phyloP scores from a whole-genome alignment of 2,329 filamentous ascomycete species.

The Gyromitra esculenta region DNA sequence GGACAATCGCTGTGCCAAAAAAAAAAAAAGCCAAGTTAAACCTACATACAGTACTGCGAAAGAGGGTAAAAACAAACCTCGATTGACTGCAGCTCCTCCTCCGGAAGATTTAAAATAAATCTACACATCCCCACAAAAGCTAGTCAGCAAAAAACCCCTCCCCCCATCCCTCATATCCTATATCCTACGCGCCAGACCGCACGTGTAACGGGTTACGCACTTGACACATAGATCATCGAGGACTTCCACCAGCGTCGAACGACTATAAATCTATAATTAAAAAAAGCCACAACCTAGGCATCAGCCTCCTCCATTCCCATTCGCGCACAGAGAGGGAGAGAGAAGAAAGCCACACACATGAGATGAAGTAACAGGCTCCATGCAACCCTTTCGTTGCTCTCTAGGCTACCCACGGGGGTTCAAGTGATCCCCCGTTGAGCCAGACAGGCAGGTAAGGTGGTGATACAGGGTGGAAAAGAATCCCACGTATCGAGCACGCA shows the following conservation, averaged over 20 bases:
- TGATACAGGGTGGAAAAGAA: not conserved
- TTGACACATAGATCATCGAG: conserved; percentile 57
- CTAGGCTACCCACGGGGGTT: conserved; percentile 20
- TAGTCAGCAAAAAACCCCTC: conserved; percentile 15
- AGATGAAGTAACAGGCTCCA: conserved; percentile 49
- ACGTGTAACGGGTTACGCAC: conserved; percentile 28
- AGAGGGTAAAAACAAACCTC: conserved; percentile 62
- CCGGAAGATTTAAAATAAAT: conserved; percentile 96
- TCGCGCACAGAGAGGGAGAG: not conserved
- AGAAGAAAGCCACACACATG: conserved; percentile 43
- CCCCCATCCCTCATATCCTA: not conserved
- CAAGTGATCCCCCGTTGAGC: conserved; percentile 21
- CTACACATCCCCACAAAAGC: conserved; percentile 59
- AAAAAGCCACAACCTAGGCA: conserved; percentile 23
- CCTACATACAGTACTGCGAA: not conserved
- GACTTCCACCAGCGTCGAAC: conserved; percentile 56
- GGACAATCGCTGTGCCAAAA: conserved; percentile 74
- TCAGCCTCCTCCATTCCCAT: conserved; percentile 34
- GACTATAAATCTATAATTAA: conserved; percentile 55
- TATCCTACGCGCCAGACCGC: not conserved
- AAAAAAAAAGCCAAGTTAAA: not conserved
- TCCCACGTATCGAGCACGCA: not conserved
- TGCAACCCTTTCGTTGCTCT: conserved; percentile 26
- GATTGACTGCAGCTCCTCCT: conserved; percentile 87
- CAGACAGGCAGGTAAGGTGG: conserved; percentile 5